A percentile compares a stretch with the other conserved stretches of the same genome.
phyloP scores from a whole-genome alignment of 2,329 filamentous ascomycete species.

The Curvularia spicifera region DNA sequence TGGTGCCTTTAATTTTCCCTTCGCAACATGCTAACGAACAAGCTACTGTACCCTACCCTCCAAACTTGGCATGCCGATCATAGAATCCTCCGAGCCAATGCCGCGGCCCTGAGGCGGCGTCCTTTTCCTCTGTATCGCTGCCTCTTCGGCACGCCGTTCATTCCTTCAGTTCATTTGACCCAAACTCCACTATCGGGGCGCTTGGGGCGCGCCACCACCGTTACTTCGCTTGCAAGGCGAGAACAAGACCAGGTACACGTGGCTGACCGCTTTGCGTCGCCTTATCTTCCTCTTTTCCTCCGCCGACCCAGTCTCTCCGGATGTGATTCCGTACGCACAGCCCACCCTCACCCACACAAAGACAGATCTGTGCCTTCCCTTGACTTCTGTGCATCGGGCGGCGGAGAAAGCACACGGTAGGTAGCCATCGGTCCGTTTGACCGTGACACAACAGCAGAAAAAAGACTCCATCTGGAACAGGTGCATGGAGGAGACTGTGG shows the following conservation, averaged over 20 bases:
- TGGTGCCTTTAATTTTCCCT: neutral
- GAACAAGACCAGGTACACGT: neutral
- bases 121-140: conserved; percentile 1
- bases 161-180: neutral
- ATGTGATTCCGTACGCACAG: conserved; percentile 3
- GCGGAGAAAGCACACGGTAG: neutral
- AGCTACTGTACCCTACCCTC: neutral
- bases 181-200: neutral
- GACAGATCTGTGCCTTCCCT: neutral
- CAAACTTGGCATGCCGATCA: conserved; percentile 3
- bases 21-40: neutral
- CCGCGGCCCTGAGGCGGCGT: neutral
- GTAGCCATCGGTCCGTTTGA: conserved; percentile 2
- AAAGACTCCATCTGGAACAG: neutral
- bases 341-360: neutral
- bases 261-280: neutral
- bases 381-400: neutral
- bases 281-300: neutral
- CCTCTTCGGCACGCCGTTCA: conserved; percentile 2
- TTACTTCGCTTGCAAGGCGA: neutral
- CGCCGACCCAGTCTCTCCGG: neutral
- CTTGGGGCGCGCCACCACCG: neutral
- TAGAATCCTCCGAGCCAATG: conserved; percentile 8
- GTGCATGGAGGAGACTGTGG: neutral
- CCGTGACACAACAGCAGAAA: neutral